phyloP scores from a whole-genome alignment of 2,329 filamentous ascomycete genomes.

The Dendryphion nanum region DNA sequence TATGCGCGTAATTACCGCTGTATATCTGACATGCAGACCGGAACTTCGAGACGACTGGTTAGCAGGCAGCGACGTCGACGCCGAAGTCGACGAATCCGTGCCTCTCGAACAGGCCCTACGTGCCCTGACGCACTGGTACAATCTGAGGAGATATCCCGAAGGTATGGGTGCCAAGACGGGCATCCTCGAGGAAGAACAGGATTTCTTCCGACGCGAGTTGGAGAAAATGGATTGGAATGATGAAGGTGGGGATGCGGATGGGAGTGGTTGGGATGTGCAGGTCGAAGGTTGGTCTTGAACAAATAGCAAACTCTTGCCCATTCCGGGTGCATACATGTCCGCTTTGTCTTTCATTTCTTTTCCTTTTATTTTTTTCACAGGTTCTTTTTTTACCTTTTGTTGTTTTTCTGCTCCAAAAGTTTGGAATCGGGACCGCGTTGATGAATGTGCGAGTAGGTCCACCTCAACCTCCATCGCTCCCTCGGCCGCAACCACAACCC shows the following conservation, averaged over 20 bases:
- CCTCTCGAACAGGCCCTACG: slow-evolving; percentile 88
- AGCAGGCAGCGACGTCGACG: slow-evolving; percentile 84
- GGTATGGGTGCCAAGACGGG: slow-evolving; percentile 59
- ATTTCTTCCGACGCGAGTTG: slow-evolving; percentile 50
- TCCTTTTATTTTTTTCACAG: not conserved
- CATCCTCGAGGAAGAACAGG: slow-evolving; percentile 45
- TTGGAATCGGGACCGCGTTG: too few species aligned
- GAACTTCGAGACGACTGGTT: slow-evolving; percentile 96
- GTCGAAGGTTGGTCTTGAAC: not conserved
- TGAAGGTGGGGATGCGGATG: slow-evolving; percentile 6
- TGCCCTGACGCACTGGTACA: slow-evolving; percentile 92
- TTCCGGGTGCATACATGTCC: not conserved
- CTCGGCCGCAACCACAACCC: too few species aligned
- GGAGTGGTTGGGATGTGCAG: not conserved
- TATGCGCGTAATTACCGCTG: slow-evolving; percentile 97
- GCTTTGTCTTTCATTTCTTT: not conserved
- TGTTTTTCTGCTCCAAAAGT: not conserved
- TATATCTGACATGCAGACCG: slow-evolving; percentile 90
- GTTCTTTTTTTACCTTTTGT: not conserved
- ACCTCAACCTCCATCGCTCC: too few species aligned
- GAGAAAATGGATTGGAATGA: slow-evolving; percentile 50
- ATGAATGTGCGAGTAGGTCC: too few species aligned
- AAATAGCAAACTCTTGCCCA: not conserved
- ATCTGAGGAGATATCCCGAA: slow-evolving; percentile 77
- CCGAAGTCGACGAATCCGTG: slow-evolving; percentile 87